Base-by-base conservation (phyloP, 208 protist genomes). In the Leishmania guyanensis region DNA sequence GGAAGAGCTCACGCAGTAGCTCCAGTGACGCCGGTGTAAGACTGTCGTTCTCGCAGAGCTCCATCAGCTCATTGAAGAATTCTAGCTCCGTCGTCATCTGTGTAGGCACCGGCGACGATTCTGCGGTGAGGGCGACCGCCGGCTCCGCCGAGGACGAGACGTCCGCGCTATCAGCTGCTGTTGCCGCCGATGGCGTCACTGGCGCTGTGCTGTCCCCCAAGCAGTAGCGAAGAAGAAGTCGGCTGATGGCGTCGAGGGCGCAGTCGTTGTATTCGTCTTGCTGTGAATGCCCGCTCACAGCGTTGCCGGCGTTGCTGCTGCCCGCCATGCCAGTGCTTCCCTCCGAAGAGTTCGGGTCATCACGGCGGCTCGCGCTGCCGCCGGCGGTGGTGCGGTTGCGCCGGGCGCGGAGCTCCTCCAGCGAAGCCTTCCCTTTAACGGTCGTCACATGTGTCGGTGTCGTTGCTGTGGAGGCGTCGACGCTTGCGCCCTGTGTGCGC, bases 141-240 rank as follows among this genome's bases (percentile, higher is more conserved):
- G 43, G 16, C 54, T 36, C 39, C 6, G 29, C 33, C 33, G 66
- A 16, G 29, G 62, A 62, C 54, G 22, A 26, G 39, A 36, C 29
- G 8, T 62, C 79, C 82, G 72, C 64, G 2, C 50, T 56, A 33
- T 72, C 77, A 53, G 48, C 51, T 36, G 80, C 81, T 68, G 79
- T 69, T 79, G 71, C 22, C 72, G 77, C 81, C 46, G 74, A 70
- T 77, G 73, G 73, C 10, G 10, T 29, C 39, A 26, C 20, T 51
- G 9, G 43, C 5, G 69, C 33, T 16, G 69, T 29, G 46, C 62
- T 43, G 48, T 17, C 20, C 17, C 79, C 79, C 36, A 82, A 58
- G 75, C 89, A 94, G 85, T 94, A 94, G 36, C 84, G 73, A 39
- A 91, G 81, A 39, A 94, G 84, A 43, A 92, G 80, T 33, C 79